Evolutionary conservation across 1,284 basidiomycete genomes (phyloP), one percentile per base, ranked within the genome.

Genomic region (Ceratobasidium sp.): DNA sequence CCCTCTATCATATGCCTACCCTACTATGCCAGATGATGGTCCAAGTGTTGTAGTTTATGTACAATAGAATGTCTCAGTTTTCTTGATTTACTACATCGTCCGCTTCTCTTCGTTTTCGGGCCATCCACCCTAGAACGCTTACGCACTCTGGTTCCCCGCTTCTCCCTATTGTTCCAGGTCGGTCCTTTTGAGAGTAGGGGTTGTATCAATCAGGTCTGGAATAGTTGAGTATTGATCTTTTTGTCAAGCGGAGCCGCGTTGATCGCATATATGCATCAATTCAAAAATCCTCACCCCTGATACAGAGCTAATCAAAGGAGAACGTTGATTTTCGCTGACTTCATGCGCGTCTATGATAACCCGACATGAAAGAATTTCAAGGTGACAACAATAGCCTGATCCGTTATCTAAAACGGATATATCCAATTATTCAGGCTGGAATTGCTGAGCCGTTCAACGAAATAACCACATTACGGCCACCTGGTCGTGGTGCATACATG

Each of bases 131-230:
- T n/a, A 19, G 27, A 29, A 29, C 16, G 2, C 33, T 16, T 14
- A 1, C 23, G 11, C 29, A 42, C n/a, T 4, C 16, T 33, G 13
- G 19, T 11, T 54, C 36, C 50, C 29, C 16, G 1, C 60, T 64
- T 64, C 60, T 64, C 27, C 3, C 41, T 54, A 41, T 64, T 64
- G 60, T 64, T 46, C 60, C 39, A 42, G 11, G 19, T 25, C 30
- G 16, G 25, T 21, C 19, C 16, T 46, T 30, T n/a, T 19, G 52
- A 54, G 25, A n/a, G 16, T 14, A 46, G 19, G 33, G 33, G 4
- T 21, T n/a, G 6, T 14, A 46, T 46, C 42, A 46, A 46, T 46
- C 30, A 27, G 19, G 36, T 16, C 30, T 29, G 56, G 13, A 14
- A 58, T 58, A 44, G 27, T 49, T 36, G 33, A 5, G 33, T 11